Conservation (phyloP, 495 filamentous ascomycete genomes). For the Annulohypoxylon maeteangense region DNA sequence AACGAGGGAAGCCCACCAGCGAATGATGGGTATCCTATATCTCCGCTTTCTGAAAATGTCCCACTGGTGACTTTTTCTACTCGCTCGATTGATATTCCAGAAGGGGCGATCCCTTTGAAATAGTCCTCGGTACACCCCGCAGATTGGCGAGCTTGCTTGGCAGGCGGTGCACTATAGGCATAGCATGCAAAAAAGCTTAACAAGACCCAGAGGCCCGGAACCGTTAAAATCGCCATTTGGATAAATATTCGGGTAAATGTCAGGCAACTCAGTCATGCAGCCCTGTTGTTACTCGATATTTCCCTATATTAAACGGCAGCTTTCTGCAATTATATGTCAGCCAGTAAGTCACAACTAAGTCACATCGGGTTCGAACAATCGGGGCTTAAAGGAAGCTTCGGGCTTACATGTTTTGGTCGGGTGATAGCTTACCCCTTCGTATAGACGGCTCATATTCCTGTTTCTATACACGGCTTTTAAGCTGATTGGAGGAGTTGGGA, state of each 20-base stretch:
- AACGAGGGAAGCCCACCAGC: slow-evolving; percentile 56
- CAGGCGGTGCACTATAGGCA: slow-evolving; percentile 25
- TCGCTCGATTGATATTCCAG: slow-evolving; percentile 31
- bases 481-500: background rate
- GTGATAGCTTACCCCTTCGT: slow-evolving; percentile 7
- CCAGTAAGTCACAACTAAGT: background rate
- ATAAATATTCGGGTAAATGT: slow-evolving; percentile 31
- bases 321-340: slow-evolving; percentile 19
- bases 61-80: slow-evolving; percentile 43
- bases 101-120: slow-evolving; percentile 35
- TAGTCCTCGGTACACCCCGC: slow-evolving; percentile 33
- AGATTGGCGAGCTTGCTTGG: slow-evolving; percentile 38
- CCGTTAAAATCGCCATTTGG: slow-evolving; percentile 27
- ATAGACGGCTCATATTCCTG: background rate
- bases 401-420: slow-evolving; percentile 3
- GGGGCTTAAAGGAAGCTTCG: background rate
- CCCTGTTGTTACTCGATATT: slow-evolving; percentile 5
- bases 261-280: background rate
- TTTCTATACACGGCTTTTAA: background rate
- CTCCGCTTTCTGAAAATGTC: slow-evolving; percentile 38
- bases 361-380: background rate
- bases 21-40: slow-evolving; percentile 55
- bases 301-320: background rate
- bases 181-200: slow-evolving; percentile 30
- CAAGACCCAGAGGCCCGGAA: slow-evolving; percentile 16